Conservation (phyloP, 2,329 filamentous ascomycete genomes). For the Microthyrium microscopicum region DNA sequence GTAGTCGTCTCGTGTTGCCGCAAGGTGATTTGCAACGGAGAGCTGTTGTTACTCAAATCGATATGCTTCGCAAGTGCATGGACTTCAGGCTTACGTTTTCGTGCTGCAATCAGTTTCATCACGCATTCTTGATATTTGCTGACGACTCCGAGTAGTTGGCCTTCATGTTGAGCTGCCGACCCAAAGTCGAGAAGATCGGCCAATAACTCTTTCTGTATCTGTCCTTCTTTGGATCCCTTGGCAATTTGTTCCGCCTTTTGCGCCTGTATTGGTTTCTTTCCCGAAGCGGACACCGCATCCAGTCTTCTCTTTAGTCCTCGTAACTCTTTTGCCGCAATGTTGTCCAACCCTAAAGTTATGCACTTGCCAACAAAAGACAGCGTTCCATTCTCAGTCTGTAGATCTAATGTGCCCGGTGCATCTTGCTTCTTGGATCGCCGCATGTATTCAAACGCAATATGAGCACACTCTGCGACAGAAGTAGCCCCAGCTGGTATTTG, state of each 20-base stretch:
- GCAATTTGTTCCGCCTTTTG: too few relatives aligned
- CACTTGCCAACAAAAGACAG: slow-evolving; percentile 52
- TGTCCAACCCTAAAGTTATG: slow-evolving; percentile 45
- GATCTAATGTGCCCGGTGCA: too few relatives aligned
- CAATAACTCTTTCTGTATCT: slow-evolving; percentile 34
- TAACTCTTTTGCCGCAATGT: slow-evolving; percentile 54
- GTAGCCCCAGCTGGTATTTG: too few relatives aligned
- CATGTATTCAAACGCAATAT: too few relatives aligned
- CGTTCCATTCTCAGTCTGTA: slow-evolving; percentile 62
- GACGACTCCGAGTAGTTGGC: slow-evolving; percentile 34
- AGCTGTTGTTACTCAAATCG: slow-evolving; percentile 33
- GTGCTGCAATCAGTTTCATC: slow-evolving; percentile 43
- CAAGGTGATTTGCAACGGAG: slow-evolving; percentile 42
- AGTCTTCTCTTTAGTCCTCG: slow-evolving; percentile 47
- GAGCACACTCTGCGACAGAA: too few relatives aligned
- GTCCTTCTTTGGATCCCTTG: too few relatives aligned
- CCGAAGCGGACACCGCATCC: slow-evolving; percentile 25
- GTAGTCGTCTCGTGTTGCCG: slow-evolving; percentile 34
- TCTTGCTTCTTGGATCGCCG: too few relatives aligned
- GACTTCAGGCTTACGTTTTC: slow-evolving; percentile 42
- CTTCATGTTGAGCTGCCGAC: slow-evolving; percentile 14
- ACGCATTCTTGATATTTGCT: slow-evolving; percentile 48
- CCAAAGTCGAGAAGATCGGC: slow-evolving; percentile 47
- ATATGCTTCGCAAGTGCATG: slow-evolving; percentile 42
- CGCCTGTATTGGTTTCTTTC: slow-evolving; percentile 12